Conservation (phyloP, 2,329 filamentous ascomycete species). For the Venturia pyrina region DNA sequence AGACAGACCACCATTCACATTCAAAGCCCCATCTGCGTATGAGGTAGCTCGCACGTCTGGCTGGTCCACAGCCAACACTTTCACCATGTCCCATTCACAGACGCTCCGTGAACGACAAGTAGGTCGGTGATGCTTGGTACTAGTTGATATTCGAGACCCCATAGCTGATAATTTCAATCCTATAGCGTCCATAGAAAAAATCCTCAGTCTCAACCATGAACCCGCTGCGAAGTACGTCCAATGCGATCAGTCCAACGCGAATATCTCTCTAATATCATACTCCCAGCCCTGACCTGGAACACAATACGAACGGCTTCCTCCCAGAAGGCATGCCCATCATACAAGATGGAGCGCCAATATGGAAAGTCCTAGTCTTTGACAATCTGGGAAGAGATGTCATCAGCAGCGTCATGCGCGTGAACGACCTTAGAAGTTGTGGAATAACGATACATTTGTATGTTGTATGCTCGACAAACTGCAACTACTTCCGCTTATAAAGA, state of each 20-base stretch:
- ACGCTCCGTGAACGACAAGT: constrained; percentile 64
- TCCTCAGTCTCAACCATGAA: constrained; percentile 85
- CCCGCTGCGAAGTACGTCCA: constrained; percentile 29
- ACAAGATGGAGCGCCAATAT: constrained; percentile 82
- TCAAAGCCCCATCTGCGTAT: background rate
- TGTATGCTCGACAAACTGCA: constrained; percentile 7
- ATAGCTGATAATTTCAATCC: constrained; percentile 15
- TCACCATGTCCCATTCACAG: constrained; percentile 46
- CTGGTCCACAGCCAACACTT: constrained; percentile 17
- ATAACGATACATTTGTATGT: constrained; percentile 88
- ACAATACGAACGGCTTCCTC: constrained; percentile 50
- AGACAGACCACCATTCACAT: background rate
- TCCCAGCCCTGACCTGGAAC: constrained; percentile 47
- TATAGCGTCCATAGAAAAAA: constrained; percentile 81
- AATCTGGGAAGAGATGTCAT: constrained; percentile 88
- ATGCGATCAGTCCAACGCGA: background rate
- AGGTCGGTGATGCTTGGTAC: constrained; percentile 37
- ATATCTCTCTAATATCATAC: constrained; percentile 10
- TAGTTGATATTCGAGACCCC: background rate
- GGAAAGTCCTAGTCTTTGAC: constrained; percentile 97
- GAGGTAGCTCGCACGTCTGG: constrained; percentile 16
- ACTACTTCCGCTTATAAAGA: constrained; percentile 18
- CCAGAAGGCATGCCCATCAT: constrained; percentile 68
- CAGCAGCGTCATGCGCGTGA: constrained; percentile 88
- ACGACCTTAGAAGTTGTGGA: constrained; percentile 86